phyloP scores from a whole-genome alignment of 495 filamentous ascomycete species.

The Annulohypoxylon maeteangense region DNA sequence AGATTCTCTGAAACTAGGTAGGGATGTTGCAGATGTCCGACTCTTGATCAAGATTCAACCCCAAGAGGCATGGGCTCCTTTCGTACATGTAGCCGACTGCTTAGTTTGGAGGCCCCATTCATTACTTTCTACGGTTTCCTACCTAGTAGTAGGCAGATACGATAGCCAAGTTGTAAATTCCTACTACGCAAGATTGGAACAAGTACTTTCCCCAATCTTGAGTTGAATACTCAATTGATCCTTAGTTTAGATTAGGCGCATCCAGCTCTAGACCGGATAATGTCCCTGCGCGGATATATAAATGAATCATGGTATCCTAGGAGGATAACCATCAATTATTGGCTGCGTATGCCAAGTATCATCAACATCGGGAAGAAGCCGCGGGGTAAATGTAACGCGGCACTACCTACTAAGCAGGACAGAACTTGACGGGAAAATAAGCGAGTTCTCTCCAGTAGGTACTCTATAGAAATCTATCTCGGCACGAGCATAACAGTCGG shows the following conservation, averaged over 20 bases:
- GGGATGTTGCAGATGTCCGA: neutral
- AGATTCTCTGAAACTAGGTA: too few species aligned
- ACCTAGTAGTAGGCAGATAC: too few species aligned
- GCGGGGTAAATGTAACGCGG: slow-evolving; percentile 37
- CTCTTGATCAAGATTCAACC: neutral
- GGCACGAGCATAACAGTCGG: neutral
- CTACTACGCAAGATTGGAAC: neutral
- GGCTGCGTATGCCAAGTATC: slow-evolving; percentile 4
- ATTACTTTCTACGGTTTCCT: too few species aligned
- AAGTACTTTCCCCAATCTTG: neutral
- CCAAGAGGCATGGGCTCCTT: neutral
- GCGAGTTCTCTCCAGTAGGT: neutral
- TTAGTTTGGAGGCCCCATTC: too few species aligned
- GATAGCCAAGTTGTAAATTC: too few species aligned
- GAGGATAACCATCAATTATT: neutral
- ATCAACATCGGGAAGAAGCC: neutral
- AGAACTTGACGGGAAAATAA: neutral
- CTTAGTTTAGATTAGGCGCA: neutral
- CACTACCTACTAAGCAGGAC: slow-evolving; percentile 7
- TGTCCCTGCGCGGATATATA: slow-evolving; percentile 6
- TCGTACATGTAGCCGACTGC: neutral
- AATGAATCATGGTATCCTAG: slow-evolving; percentile 6
- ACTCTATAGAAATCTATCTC: slow-evolving; percentile 6
- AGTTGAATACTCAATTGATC: neutral
- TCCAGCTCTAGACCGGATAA: neutral